Percentiles rank a stretch among this genome's conserved stretches.
These are phyloP conservation scores for Casaregolazyma suthepensis DNA, from an alignment of 1,139 yeast genomes.

Conservation along the genomic window DNA sequence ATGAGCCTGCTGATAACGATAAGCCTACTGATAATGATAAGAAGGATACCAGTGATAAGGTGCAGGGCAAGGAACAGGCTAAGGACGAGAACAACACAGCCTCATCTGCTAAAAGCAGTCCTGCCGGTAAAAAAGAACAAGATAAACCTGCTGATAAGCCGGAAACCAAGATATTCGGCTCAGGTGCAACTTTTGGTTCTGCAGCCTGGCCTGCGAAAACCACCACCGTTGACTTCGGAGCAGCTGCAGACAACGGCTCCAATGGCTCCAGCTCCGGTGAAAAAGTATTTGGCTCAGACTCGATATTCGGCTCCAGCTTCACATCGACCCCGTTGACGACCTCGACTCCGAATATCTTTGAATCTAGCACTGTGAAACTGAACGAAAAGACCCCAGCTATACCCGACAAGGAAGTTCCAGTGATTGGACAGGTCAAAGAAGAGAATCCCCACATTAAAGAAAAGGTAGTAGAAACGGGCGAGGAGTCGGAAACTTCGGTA, in stretches of 20 bases:
- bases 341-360: constrained; percentile 1
- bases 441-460: constrained; percentile 4
- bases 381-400: constrained; percentile 1
- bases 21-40: constrained; percentile 3
- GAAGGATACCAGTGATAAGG: constrained; percentile 1
- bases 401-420: constrained; percentile 17
- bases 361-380: constrained; percentile 1
- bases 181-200: constrained; percentile 19
- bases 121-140: constrained; percentile 5
- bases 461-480: constrained; percentile 73
- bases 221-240: not conserved
- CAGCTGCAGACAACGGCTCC: constrained; percentile 2
- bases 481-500: constrained; percentile 71
- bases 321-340: not conserved
- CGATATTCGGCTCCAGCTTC: constrained; percentile 1
- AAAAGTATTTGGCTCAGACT: constrained; percentile 5
- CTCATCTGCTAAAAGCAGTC: not conserved
- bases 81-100: not conserved
- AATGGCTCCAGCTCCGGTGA: constrained; percentile 4
- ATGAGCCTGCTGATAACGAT: constrained; percentile 3
- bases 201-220: constrained; percentile 9
- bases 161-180: constrained; percentile 12
- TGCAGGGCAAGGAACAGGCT: not conserved
- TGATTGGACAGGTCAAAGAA: constrained; percentile 5
- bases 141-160: constrained; percentile 12